Base-by-base conservation (phyloP, 1,284 basidiomycete genomes). In the Cryptococcus sp. region DNA sequence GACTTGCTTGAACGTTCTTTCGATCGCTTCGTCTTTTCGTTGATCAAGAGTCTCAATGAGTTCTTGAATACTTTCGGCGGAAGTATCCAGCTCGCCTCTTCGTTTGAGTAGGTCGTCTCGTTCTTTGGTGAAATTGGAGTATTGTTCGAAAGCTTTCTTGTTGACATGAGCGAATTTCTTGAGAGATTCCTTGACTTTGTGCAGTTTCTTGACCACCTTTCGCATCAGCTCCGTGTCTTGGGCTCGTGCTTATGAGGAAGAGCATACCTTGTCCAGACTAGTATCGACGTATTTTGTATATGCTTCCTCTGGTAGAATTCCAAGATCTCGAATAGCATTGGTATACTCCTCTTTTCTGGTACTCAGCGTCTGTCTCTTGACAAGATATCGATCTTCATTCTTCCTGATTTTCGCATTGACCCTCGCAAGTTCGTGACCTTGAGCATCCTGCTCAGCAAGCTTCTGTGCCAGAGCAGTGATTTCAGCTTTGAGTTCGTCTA, bases 141-240 rank as follows among this genome's bases (percentile, higher is more conserved):
- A 98, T 74, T 98, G 92, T 74, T 99, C 96, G 67, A 97, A 94
- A 1, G 94, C 96, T 74, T 98, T 98, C 79, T 98, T 98, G 81
- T 99, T 99, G 60, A 98, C 94, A 69, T 98, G 93, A 0, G 91
- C 87, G 66, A 92, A 98, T 74, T 93, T 93, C 74, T 94, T 97
- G 58, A 99, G 79, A 25, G 84, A 83, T 64, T 97, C 92, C 66
- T 97, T 93, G 59, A 92, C 85, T 22, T 82, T 81, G 66, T 96
- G 92, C 34, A 98, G 80, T 59, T 86, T 87, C 77, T 90, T 93
- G 62, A 94, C 82, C 36, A 98, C 81, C 89, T 94, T 63, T 48
- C 46, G 45, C 44, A 25, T 10, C 34, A 34, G 32, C 32, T 34
- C 10, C 16, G 32, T 9, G 16, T 34, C 32, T 16, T 9, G 32